Evolutionary conservation across 768 basidiomycete species (phyloP), one percentile per base, ranked within the genome.

Genomic region (Trametes cingulata): DNA sequence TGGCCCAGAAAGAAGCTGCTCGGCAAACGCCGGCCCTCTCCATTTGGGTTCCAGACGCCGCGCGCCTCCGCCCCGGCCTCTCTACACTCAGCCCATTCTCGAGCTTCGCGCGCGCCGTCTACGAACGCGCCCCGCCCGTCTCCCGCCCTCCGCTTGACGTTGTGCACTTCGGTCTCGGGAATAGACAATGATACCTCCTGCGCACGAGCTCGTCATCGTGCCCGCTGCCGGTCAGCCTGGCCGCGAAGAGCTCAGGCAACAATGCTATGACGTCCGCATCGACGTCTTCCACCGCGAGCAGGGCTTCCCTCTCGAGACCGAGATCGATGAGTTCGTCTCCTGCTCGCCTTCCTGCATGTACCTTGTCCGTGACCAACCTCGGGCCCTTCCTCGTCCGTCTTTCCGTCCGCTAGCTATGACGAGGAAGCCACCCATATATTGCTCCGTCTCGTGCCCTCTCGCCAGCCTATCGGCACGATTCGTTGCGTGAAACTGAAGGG

Each of bases 391-490:
- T 57, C 41, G 22, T 58, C 22, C 46, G 58, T 40, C 48, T 27
- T 70, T 29, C 55, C 49, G 50, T 22, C 35, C 46, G 37, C 43
- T 60, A 93, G 89, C 39, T 74, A 78, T 60, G 90, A 91, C 73
- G 78, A 81, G 60, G 74, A 70, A 42, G 81, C 89, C 24, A 83
- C 82, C 24, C 91, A 93, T 73, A 82, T 92, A 65, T 76, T 93
- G 46, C 80, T 93, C 59, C 83, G 90, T 58, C 77, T 90, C 20
- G 73, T 78, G 35, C 84, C 86, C 17, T 85, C 85, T 6, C 72
- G 80, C 42, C 74, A 73, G 56, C 87, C 88, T 9, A 78, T 89
- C 60, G 93, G 90, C 63, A 92, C 90, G 20, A 84, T 92, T 52
- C 84, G 91, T 51, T 75, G 74, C 57, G 68, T 72, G 50, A 75